Evolutionary conservation across 169 alveolate species (phyloP).

Genomic region (Cryptosporidium xiaoi): DNA sequence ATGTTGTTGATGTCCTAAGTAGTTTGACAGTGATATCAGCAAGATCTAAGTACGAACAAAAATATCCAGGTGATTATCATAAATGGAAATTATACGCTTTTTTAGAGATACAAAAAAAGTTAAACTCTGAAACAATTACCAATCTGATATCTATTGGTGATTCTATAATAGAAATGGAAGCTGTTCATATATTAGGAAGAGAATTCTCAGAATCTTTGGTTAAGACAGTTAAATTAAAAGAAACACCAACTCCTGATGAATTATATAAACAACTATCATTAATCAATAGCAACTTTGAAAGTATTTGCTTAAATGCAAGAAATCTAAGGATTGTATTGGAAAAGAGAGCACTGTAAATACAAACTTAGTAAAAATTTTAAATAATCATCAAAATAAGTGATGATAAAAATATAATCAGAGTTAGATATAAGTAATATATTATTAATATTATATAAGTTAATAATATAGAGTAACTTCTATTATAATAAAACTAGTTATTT

Average conservation of each 20-base stretch:
- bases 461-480: neutral
- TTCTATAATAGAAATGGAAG: slow-evolving; percentile 93
- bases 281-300: slow-evolving; percentile 88
- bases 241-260: slow-evolving; percentile 93
- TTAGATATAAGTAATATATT: neutral
- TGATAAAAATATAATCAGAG: neutral
- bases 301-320: slow-evolving; percentile 88
- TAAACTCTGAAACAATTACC: slow-evolving; percentile 88
- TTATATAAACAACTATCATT: slow-evolving; percentile 88
- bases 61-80: slow-evolving; percentile 88
- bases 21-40: slow-evolving; percentile 90
- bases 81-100: slow-evolving; percentile 92
- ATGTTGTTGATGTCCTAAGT: slow-evolving; percentile 61
- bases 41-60: slow-evolving; percentile 86
- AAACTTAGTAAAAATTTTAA: neutral
- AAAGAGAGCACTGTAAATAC: slow-evolving; percentile 73
- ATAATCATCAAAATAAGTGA: too few relatives aligned
- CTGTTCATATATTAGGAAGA: slow-evolving; percentile 92
- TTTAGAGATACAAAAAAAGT: slow-evolving; percentile 84
- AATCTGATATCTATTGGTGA: slow-evolving; percentile 94
- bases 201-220: slow-evolving; percentile 90
- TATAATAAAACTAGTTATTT: neutral
- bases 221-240: slow-evolving; percentile 94
- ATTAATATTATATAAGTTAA: neutral
- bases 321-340: slow-evolving; percentile 90